phyloP scores from a whole-genome alignment of 495 filamentous ascomycete genomes.

The Penicillium chermesinum region DNA sequence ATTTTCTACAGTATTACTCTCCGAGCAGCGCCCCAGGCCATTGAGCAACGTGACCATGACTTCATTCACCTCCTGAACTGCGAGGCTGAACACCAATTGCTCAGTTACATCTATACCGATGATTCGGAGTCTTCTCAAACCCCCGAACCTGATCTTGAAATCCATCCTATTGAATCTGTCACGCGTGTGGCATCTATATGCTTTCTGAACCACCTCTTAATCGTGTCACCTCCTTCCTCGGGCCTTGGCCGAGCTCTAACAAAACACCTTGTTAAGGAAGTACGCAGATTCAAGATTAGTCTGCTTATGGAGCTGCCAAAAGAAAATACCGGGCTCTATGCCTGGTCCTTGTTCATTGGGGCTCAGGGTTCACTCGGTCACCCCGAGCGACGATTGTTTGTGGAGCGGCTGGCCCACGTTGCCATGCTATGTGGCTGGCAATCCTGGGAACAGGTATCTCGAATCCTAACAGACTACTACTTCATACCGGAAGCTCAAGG shows the following conservation, averaged over 20 bases:
- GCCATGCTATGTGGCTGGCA: constrained; percentile 28
- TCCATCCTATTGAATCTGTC: constrained; percentile 28
- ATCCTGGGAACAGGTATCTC: constrained; percentile 25
- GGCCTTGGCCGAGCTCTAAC: constrained; percentile 37
- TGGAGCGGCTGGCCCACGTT: constrained; percentile 22
- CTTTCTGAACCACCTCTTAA: constrained; percentile 31
- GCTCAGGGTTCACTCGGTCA: constrained; percentile 28
- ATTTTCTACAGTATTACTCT: constrained; percentile 21
- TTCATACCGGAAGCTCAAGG: constrained; percentile 18
- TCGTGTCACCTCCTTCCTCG: constrained; percentile 29
- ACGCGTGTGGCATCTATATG: constrained; percentile 27
- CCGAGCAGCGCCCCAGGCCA: constrained; percentile 7
- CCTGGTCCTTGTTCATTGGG: constrained; percentile 31
- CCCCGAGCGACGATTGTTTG: constrained; percentile 26
- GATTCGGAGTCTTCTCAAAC: neutral
- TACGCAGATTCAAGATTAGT: constrained; percentile 16
- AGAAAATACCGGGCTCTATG: constrained; percentile 21
- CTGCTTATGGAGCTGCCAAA: constrained; percentile 15
- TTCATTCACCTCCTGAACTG: constrained; percentile 30
- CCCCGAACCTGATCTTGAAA: constrained; percentile 1
- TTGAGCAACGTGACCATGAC: constrained; percentile 17
- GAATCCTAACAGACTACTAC: constrained; percentile 21
- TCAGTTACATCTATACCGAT: constrained; percentile 29
- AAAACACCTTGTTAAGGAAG: constrained; percentile 19
- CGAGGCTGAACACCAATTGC: constrained; percentile 32